A percentile compares a stretch with the other conserved stretches of the same genome.
Conservation (phyloP, 2,329 filamentous ascomycete genomes). For the Cladorrhinum sp. region DNA sequence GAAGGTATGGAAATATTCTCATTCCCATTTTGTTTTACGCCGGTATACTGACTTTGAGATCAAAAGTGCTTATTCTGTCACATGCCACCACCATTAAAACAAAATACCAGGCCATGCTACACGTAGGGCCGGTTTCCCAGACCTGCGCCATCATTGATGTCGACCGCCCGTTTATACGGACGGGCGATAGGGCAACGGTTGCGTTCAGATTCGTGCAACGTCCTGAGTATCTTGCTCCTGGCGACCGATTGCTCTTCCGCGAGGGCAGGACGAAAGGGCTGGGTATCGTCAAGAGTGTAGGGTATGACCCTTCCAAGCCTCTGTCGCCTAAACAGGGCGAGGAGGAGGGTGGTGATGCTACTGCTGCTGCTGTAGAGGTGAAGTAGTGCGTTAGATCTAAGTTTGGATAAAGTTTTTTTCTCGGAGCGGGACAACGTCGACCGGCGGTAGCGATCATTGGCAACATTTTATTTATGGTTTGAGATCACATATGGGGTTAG, state of each 20-base stretch:
- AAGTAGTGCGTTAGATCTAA: not conserved
- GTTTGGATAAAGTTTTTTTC: no score
- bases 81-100: conserved; percentile 97
- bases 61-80: conserved; percentile 79
- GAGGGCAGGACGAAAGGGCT: conserved; percentile 94
- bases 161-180: conserved; percentile 91
- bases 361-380: not conserved
- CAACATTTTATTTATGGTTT: no score
- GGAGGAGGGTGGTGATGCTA: conserved; percentile 1
- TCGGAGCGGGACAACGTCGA: no score
- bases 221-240: conserved; percentile 85
- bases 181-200: conserved; percentile 88
- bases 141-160: conserved; percentile 98
- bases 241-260: conserved; percentile 86
- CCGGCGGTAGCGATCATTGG: no score
- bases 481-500: no score
- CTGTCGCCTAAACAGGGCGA: conserved; percentile 30
- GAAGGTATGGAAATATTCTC: conserved; percentile 52
- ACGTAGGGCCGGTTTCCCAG: conserved; percentile 91
- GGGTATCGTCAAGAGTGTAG: conserved; percentile 87
- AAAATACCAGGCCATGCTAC: conserved; percentile 97
- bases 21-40: not conserved
- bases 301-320: conserved; percentile 69
- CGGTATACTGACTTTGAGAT: conserved; percentile 2
- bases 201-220: conserved; percentile 93